Conservation (phyloP, 2,329 filamentous ascomycete genomes). For the Calycina herbarum region DNA sequence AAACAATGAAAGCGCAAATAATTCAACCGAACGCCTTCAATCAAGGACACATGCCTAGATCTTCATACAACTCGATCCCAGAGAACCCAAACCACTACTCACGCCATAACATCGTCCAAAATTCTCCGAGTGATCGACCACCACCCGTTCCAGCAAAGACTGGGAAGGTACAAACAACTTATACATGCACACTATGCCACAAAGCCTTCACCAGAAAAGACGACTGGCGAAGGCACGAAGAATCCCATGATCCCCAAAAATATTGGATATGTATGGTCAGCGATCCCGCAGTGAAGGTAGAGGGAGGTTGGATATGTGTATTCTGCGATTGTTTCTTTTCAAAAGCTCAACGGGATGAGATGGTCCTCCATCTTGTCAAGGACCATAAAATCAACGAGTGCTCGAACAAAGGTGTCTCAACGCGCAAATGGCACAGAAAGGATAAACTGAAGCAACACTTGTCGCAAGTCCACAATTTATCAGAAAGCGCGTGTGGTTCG, state of each 20-base stretch:
- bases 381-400: slow-evolving; percentile 26
- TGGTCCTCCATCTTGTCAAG: slow-evolving; percentile 20
- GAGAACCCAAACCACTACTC: background rate
- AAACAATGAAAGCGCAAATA: background rate
- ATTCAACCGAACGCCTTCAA: background rate
- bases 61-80: slow-evolving; percentile 9
- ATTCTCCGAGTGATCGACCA: background rate
- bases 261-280: slow-evolving; percentile 28
- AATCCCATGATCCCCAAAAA: slow-evolving; percentile 26
- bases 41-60: background rate
- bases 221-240: slow-evolving; percentile 31
- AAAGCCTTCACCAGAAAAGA: slow-evolving; percentile 25
- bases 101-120: background rate
- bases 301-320: slow-evolving; percentile 21
- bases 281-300: slow-evolving; percentile 14
- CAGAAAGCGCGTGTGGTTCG: slow-evolving; percentile 9
- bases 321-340: slow-evolving; percentile 20
- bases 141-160: slow-evolving; percentile 15
- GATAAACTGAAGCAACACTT: slow-evolving; percentile 31
- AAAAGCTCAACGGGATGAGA: slow-evolving; percentile 16
- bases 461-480: slow-evolving; percentile 24
- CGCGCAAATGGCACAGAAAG: slow-evolving; percentile 23
- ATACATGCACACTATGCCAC: slow-evolving; percentile 25
- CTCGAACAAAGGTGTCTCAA: slow-evolving; percentile 12
- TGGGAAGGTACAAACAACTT: slow-evolving; percentile 15